Percentiles rank a stretch among this genome's conserved stretches.
phyloP scores from a whole-genome alignment of 169 alveolate species.

The Eimeria mitis region DNA sequence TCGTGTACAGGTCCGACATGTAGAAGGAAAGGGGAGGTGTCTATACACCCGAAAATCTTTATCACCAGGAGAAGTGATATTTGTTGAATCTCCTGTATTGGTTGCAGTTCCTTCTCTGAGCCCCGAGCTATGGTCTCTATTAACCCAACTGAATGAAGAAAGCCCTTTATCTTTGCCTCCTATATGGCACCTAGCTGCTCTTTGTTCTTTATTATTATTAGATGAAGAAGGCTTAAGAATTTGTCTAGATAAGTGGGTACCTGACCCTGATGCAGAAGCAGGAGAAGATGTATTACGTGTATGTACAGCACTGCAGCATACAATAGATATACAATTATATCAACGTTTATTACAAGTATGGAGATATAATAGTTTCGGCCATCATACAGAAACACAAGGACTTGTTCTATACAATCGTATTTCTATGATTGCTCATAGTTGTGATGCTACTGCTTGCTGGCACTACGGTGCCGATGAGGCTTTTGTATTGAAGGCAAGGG shows the following conservation, averaged over 20 bases:
- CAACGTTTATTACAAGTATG: slow-evolving; percentile 70
- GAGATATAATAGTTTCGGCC: slow-evolving; percentile 85
- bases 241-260: slow-evolving; percentile 88
- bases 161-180: slow-evolving; percentile 85
- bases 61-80: slow-evolving; percentile 72
- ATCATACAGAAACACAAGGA: slow-evolving; percentile 83
- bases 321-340: neutral
- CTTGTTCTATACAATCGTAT: slow-evolving; percentile 81
- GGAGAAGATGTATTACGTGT: slow-evolving; percentile 75
- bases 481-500: slow-evolving; percentile 85
- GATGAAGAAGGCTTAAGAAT: slow-evolving; percentile 81
- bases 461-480: slow-evolving; percentile 87
- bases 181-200: slow-evolving; percentile 88
- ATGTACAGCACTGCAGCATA: neutral
- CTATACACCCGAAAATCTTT: slow-evolving; percentile 61
- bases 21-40: slow-evolving; percentile 82
- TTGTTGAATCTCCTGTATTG: slow-evolving; percentile 72
- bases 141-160: slow-evolving; percentile 57
- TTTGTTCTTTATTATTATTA: slow-evolving; percentile 84
- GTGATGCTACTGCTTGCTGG: slow-evolving; percentile 87
- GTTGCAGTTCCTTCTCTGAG: slow-evolving; percentile 77
- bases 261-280: slow-evolving; percentile 70
- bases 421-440: slow-evolving; percentile 82
- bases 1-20: slow-evolving; percentile 57
- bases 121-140: slow-evolving; percentile 21